Evolutionary conservation across 2,329 filamentous ascomycete genomes (phyloP).

Genomic region (Xylariaceae sp.): DNA sequence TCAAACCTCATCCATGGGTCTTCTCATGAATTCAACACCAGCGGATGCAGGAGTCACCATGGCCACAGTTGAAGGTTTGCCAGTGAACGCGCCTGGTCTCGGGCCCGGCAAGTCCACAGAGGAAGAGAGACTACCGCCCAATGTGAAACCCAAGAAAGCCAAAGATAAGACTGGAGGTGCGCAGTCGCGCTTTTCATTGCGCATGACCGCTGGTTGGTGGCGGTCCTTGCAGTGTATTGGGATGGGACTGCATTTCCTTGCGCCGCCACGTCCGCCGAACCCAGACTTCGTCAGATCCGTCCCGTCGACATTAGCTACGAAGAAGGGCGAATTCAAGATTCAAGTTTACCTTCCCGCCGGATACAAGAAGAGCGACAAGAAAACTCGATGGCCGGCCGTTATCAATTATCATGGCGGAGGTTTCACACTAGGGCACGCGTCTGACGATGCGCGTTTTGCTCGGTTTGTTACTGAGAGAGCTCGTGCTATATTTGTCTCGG

Average conservation of each 20-base stretch:
- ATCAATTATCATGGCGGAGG: conserved; percentile 67
- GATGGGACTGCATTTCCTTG: conserved; percentile 63
- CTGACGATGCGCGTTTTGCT: conserved; percentile 60
- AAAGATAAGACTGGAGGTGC: conserved; percentile 23
- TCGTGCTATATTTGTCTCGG: conserved; percentile 56
- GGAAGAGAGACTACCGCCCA: conserved; percentile 7
- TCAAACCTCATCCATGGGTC: too few species aligned
- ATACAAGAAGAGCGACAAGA: conserved; percentile 27
- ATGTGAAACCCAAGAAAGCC: conserved; percentile 17
- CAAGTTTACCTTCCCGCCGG: conserved; percentile 39
- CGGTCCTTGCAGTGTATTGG: conserved; percentile 64
- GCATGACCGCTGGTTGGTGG: conserved; percentile 61
- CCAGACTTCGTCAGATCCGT: conserved; percentile 57
- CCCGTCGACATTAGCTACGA: conserved; percentile 34
- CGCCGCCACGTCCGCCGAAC: conserved; percentile 54
- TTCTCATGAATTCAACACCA: neutral
- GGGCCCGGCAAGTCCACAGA: conserved; percentile 1
- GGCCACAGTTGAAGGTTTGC: conserved; percentile 15
- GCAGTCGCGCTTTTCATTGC: conserved; percentile 54
- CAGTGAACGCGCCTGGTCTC: neutral
- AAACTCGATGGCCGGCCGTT: conserved; percentile 44
- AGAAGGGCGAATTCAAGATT: conserved; percentile 31
- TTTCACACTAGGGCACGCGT: conserved; percentile 59
- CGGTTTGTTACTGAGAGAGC: conserved; percentile 46
- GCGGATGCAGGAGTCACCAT: conserved; percentile 8